Evolutionary conservation across 495 filamentous ascomycete genomes (phyloP), one percentile per base, ranked within the genome.

Genomic region (Bacidia gigantensis): DNA sequence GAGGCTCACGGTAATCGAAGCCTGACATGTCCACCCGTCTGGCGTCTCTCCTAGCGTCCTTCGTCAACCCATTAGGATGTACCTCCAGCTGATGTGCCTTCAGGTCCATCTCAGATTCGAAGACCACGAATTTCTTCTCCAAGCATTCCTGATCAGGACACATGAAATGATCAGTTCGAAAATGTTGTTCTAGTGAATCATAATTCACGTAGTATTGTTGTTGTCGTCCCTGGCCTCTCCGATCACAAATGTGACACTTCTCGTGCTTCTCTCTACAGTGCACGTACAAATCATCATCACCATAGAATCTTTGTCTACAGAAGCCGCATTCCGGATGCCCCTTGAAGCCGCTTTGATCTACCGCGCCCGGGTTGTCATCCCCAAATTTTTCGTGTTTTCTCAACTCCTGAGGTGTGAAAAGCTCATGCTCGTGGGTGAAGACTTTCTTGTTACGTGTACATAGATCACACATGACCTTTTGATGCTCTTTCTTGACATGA

Each of bases 81-180:
- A 69, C 69, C 62, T 86, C 81, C 5, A 93, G 63, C 58, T 89
- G 84, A 65, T 94, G 87, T 11, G 78, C 87, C 62, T 95, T 94
- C 25, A 99, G 65, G 64, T 97, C 92, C 71, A 99, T 82, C 59
- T 94, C 84, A 0, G 87, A 87, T 45, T 84, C 86, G 55, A 99
- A 99, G 0, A 96, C 93, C n/a, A 95, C 80, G 59, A 96, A 95
- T 65, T 96, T 97, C 75, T 95, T 95, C 54, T 97, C 92, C 62
- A 88, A 59, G 54, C 92, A 99, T 52, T 95, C 89, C 53, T 72
- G 70, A 53, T 99, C 90, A 1, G 74, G 61, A 58, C 92, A 99
- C 1, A 86, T 67, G 60, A 85, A 95, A 65, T 99, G 92, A 26
- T 89, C 87, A 48, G 80, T 81, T 53, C 77, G 75, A 63, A 95